phyloP scores from a whole-genome alignment of 768 basidiomycete species.

The Russula emetica region DNA sequence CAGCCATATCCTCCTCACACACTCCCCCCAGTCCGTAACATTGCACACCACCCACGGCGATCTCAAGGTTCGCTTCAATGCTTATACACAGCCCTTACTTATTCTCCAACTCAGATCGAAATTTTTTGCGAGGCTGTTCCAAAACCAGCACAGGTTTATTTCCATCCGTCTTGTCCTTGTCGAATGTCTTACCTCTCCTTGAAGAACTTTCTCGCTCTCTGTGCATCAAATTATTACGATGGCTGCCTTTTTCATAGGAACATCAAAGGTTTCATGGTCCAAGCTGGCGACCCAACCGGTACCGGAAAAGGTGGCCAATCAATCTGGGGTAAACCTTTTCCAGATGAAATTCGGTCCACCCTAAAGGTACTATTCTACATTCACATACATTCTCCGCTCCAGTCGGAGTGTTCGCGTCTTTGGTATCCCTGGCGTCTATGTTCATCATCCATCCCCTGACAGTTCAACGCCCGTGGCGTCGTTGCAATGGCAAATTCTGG shows the following conservation, averaged over 20 bases:
- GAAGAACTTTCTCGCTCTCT: conserved; percentile 93
- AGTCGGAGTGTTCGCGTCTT: conserved; percentile 3
- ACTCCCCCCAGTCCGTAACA: conserved; percentile 71
- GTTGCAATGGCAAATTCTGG: conserved; percentile 99
- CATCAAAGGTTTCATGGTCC: conserved; percentile 95
- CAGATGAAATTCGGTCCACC: conserved; percentile 90
- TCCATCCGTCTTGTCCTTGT: conserved; percentile 14
- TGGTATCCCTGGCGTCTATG: conserved; percentile 3
- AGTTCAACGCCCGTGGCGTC: conserved; percentile 95
- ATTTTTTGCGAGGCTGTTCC: conserved; percentile 97
- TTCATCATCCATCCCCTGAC: conserved; percentile 1
- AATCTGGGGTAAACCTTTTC: conserved; percentile 90
- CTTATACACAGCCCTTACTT: not conserved
- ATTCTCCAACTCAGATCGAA: conserved; percentile 63
- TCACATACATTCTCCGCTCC: conserved; percentile 26
- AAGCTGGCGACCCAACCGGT: conserved; percentile 86
- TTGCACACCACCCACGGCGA: conserved; percentile 93
- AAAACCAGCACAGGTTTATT: conserved; percentile 80
- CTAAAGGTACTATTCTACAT: conserved; percentile 59
- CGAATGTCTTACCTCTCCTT: not conserved
- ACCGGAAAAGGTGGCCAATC: conserved; percentile 96
- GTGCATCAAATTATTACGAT: conserved; percentile 85
- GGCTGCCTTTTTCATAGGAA: conserved; percentile 86
- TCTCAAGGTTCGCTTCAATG: conserved; percentile 61
- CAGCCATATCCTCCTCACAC: conserved; percentile 12